Evolutionary conservation across 1,284 basidiomycete species (phyloP), one percentile per base, ranked within the genome.

Genomic region (Retiboletus flavoniger): DNA sequence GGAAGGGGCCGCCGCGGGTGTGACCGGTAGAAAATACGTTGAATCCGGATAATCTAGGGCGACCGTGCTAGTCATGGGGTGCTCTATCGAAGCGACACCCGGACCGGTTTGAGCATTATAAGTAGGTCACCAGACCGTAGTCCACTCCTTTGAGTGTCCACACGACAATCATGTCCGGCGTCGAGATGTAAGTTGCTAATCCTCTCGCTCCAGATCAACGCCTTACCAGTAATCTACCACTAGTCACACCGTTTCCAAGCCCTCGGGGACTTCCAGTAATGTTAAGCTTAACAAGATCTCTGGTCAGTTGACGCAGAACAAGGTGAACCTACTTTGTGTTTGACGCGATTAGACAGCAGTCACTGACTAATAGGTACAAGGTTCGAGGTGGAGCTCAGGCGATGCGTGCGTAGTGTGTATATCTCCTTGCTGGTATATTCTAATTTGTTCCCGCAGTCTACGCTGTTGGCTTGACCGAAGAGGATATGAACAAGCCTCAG

Each of bases 401-500:
- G 31, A 91, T 92, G 89, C 74, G 89, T 91, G 65, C 69, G 86
- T 26, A 29, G 17, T 72, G 32, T 29, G n/a, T 35, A 19, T 47
- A n/a, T 31, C 40, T 54, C 26, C 31, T 16, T 11, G 13, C 6
- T 26, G 36, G 21, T 43, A 41, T 43, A 52, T 48, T 45, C 48
- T 57, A 49, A 60, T 32, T 32, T 32, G 26, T 50, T 39, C 38
- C n/a, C 24, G 7, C 56, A 91, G 89, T 92, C 26, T 89, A 91
- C 66, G 90, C 85, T 41, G 82, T 84, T 34, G 89, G 89, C 5
- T 69, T 93, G 59, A 80, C 77, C n/a, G 87, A 89, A 64, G 80
- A 84, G 58, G 91, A 92, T 61, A 88, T 93, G 82, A 70, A 86
- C 54, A 93, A 91, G 68, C 83, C 90, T 48, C 91, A 93, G 77